Evolutionary conservation across 345 rosid species (phyloP), one percentile per base, ranked within the genome.

Genomic region (Geranium brycei): DNA sequence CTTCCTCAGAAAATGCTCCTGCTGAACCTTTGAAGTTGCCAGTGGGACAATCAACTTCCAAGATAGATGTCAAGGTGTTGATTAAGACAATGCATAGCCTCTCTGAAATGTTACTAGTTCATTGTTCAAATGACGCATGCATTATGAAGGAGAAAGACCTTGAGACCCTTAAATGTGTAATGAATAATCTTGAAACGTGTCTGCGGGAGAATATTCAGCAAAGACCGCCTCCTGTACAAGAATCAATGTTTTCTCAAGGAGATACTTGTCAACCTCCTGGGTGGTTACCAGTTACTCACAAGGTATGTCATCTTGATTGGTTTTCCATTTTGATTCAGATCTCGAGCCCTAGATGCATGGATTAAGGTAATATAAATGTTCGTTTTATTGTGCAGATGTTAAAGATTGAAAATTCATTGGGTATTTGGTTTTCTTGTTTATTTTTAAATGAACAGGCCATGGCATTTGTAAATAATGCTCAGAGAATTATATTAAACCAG

Each of bases 91-190:
- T 86, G 85, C 81, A 72, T 71, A 80, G 77, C 71, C 74, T 92
- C 62, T 87, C 98, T 66, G 89, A 87, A 74, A 64, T 86, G 77
- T 88, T 92, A 69, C 77, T 80, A 55, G 71, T 64, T 79, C 79
- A 85, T 61, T 84, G 84, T 76, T 85, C 80, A 51, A 78, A 69
- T 65, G 80, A 79, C 63, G 65, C 76, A 13, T 80, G 76, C 71
- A 73, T 73, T 72, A 55, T 89, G 78, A 82, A 76, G 81, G 80
- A 75, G 57, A 75, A 79, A 62, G 88, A 86, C 41, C 60, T 55
- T 65, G 82, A 72, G 72, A 69, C 71, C 69, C 89, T 92, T 68
- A 79, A 84, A 66, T 78, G 68, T 68, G 87, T 77, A 64, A 71
- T 86, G 28, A 69, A 73, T 31, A 86, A 89, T 76, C 87, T 92